phyloP scores from a whole-genome alignment of 768 basidiomycete species.

The Termitomyces bulborhizus region DNA sequence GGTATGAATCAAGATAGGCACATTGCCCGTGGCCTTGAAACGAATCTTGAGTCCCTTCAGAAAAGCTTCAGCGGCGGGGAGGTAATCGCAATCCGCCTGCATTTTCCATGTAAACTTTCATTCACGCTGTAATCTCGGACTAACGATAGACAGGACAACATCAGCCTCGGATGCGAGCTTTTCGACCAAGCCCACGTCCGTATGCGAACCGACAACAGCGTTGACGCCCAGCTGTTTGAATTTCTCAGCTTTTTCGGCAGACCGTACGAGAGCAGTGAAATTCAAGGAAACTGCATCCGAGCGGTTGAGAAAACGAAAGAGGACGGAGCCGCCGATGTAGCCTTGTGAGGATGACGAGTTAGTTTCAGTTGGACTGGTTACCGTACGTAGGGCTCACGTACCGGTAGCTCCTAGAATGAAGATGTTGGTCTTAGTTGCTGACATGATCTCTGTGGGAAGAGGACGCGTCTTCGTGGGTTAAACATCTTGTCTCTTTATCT shows the following conservation, averaged over 20 bases:
- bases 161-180: constrained; percentile 33
- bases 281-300: constrained; percentile 27
- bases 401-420: constrained; percentile 14
- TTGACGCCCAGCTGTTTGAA: constrained; percentile 31
- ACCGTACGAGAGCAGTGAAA: constrained; percentile 41
- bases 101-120: background rate
- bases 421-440: constrained; percentile 7
- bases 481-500: no score
- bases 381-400: background rate
- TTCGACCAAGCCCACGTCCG: constrained; percentile 35
- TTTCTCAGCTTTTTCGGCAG: constrained; percentile 37
- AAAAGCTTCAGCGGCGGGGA: constrained; percentile 36
- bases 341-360: constrained; percentile 18
- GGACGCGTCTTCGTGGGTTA: background rate
- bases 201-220: constrained; percentile 38
- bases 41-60: constrained; percentile 47
- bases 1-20: constrained; percentile 54
- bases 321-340: constrained; percentile 43
- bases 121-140: background rate
- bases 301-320: constrained; percentile 35
- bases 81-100: constrained; percentile 38
- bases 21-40: constrained; percentile 31
- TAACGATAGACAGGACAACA: constrained; percentile 13
- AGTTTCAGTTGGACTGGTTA: background rate
- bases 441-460: background rate